Evolutionary conservation across 2,329 filamentous ascomycete genomes (phyloP), one percentile per base, ranked within the genome.

Genomic region (Fusarium sp.): DNA sequence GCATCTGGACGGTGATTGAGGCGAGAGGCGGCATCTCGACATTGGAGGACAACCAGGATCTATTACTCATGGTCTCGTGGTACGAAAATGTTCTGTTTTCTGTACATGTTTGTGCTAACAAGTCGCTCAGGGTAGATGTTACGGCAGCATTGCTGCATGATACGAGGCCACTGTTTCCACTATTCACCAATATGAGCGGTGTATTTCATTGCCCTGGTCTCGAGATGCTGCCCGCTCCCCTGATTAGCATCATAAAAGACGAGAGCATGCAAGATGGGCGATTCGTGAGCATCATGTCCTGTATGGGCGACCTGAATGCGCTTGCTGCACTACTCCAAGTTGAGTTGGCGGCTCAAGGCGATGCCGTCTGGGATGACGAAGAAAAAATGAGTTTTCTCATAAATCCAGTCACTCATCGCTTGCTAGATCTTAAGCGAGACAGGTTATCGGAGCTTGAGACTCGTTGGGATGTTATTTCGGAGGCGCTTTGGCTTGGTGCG

Each of bases 71-170:
- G 57, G 40, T 60, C 33, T 57, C 37, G 23, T 60, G 57, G 57
- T 60, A 60, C 20, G 43, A 11, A 5, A 20, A 5, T 13, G 7
- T 25, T 2, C 11, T 40, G 5, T 20, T 25, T 25, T n/a, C 25
- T 27, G 36, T 48, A n/a, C 36, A 23, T 13, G 31, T 15, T 37
- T 2, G 14, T 48, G 29, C 39, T 57, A 29, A 57, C 4, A 27
- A 31, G 21, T 31, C 14, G 31, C 21, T 25, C 20, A 60, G 57
- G 57, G 57, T 50, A 5, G 57, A 60, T n/a, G 40, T 60, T 37
- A 60, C 57, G 0, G 39, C 57, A 57, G 57, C 57, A 57, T 48
- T 60, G 25, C 37, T 50, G 21, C 52, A 57, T n/a, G 27, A 50
- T 43, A 60, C 52, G 7, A 50, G 43, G 15, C 57, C 57, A 33